Conservation (phyloP, 1,284 basidiomycete species). For the Trichosporon sp. region DNA sequence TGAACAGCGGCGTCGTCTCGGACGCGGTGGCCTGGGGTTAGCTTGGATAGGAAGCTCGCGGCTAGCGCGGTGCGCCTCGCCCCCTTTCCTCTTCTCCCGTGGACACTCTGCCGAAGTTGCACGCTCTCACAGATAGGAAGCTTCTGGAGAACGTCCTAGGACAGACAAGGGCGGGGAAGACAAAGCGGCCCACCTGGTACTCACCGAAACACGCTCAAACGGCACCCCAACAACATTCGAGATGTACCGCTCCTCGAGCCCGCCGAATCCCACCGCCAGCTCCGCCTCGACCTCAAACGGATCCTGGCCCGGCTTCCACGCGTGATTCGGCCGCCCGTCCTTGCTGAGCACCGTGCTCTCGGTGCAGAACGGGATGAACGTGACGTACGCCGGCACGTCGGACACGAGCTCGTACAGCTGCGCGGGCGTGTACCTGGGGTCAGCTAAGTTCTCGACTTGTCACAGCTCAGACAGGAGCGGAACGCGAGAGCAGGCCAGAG, state of each 20-base stretch:
- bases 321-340: constrained; percentile 13
- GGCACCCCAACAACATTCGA: constrained; percentile 77
- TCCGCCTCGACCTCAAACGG: constrained; percentile 69
- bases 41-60: background rate
- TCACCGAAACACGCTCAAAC: constrained; percentile 69
- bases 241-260: constrained; percentile 80
- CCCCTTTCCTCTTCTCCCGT: too few species aligned
- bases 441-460: background rate
- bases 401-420: constrained; percentile 83
- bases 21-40: constrained; percentile 63
- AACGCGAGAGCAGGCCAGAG: background rate
- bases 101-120: too few species aligned
- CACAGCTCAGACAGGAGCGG: background rate
- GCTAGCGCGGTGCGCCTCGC: too few species aligned
- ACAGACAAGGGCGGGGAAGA: background rate
- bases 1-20: constrained; percentile 79
- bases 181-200: constrained; percentile 27
- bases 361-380: constrained; percentile 86
- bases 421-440: constrained; percentile 60
- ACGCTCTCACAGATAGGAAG: background rate
- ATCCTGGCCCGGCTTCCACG: constrained; percentile 45
- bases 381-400: constrained; percentile 77
- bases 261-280: constrained; percentile 80
- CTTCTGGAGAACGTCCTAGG: background rate
- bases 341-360: constrained; percentile 63